Base-by-base conservation (phyloP, 768 basidiomycete genomes). In the Trametes villosa region DNA sequence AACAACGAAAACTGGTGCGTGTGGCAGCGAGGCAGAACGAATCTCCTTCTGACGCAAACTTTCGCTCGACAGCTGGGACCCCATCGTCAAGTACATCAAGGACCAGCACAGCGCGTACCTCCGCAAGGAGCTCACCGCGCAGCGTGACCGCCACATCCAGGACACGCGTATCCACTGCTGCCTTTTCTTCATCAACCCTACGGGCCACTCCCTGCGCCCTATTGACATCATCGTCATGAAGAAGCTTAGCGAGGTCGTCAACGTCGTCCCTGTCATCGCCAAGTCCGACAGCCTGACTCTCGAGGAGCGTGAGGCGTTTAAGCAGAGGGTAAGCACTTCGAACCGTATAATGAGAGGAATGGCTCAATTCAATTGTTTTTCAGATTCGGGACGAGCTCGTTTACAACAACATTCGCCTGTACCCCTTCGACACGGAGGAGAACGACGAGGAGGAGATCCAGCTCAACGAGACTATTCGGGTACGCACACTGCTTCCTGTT, bases 201-300 rank as follows among this genome's bases (percentile, higher is more conserved):
- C 96, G n/a, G 96, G 96, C 22, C 96, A 99, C 77, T 88, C 91
- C 4, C 86, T 99, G 57, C 93, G 96, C 62, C 88, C 97, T 30
- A 95, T 99, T 70, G 96, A 99, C 69, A 89, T 98, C 46, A 95
- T 95, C 70, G 97, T 99, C 65, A 94, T 99, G 89, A 97, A 98
- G 83, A 98, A 98, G 81, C 81, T 99, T 62, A 92, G 91, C 74
- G 97, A 98, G 74, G 96, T 98, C 42, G 97, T 98, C 75, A 99
- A 99, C 68, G 96, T 99, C 53, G 96, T 99, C 9, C 96, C 96
- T n/a, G 92, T 99, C 62, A 98, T 99, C 70, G 96, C 97, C 67
- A 99, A 99, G 83, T 84, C 92, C 30, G 96, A 99, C 76, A 89
- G 87, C 64, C 82, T 99, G 80, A 98, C 96, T 2, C 74, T 92